Conservation (phyloP, 768 basidiomycete species). For the Coprinopsis marcescibilis region DNA sequence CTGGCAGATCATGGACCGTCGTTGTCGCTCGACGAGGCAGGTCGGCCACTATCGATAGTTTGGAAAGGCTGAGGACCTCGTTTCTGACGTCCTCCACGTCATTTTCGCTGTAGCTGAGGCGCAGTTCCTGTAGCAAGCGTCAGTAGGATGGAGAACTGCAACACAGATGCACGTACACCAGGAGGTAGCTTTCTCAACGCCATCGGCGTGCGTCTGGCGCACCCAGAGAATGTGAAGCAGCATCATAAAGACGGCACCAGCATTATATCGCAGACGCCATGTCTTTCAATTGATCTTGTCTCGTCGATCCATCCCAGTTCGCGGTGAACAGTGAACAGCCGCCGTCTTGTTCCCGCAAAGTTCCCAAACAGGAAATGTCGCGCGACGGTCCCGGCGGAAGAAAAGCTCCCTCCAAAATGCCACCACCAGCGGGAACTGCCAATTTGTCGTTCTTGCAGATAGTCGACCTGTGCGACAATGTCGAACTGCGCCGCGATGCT, state of each 20-base stretch:
- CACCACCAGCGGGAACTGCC: slow-evolving; percentile 7
- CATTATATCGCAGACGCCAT: too few relatives aligned
- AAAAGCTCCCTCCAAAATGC: slow-evolving; percentile 5
- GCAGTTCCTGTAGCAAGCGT: too few relatives aligned
- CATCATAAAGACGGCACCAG: too few relatives aligned
- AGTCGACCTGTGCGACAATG: slow-evolving; percentile 70
- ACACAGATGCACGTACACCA: too few relatives aligned
- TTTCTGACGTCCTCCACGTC: not conserved
- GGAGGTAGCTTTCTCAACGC: too few relatives aligned
- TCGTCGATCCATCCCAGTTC: not conserved
- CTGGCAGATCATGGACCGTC: slow-evolving; percentile 3
- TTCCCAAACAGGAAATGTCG: not conserved
- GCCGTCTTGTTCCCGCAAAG: not conserved
- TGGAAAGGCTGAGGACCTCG: not conserved
- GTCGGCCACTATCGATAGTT: not conserved
- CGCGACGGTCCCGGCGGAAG: not conserved
- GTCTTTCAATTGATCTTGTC: too few relatives aligned
- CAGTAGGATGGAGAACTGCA: too few relatives aligned
- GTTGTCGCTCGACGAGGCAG: not conserved
- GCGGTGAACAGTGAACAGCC: not conserved
- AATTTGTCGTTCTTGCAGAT: slow-evolving; percentile 53
- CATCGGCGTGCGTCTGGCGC: too few relatives aligned
- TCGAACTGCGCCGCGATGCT: slow-evolving; percentile 30
- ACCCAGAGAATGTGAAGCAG: too few relatives aligned
- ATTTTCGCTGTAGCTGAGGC: not conserved